Percentiles rank a stretch among this genome's conserved stretches.
These are phyloP conservation scores for Malus orientalis DNA, from an alignment of 306 rosid species.

Conservation along the genomic window DNA sequence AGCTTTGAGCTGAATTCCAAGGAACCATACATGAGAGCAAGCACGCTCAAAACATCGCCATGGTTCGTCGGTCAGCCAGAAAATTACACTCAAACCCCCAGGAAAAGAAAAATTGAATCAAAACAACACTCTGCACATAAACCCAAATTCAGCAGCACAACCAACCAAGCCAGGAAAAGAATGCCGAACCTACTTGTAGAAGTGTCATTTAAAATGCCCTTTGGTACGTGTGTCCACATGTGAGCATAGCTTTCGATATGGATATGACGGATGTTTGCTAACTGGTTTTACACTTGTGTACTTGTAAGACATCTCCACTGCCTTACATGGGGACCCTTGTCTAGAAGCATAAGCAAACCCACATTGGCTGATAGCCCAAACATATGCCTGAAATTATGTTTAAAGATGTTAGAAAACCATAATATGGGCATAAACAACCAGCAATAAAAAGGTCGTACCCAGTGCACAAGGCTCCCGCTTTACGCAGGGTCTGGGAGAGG, in stretches of 20 bases:
- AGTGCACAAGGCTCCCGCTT: no score
- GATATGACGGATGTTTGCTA: slow-evolving; percentile 19
- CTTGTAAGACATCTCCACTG: slow-evolving; percentile 77
- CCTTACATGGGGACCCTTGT: slow-evolving; percentile 45
- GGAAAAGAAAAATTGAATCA: slow-evolving; percentile 15
- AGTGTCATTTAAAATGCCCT: slow-evolving; percentile 12
- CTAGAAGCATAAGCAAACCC: slow-evolving; percentile 79
- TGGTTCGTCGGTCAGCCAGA: slow-evolving; percentile 36
- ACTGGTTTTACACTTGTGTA: slow-evolving; percentile 45
- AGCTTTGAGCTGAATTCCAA: slow-evolving; percentile 28
- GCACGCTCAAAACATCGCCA: slow-evolving; percentile 23
- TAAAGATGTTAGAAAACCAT: background rate
- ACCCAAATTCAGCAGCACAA: slow-evolving; percentile 40
- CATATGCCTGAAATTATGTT: slow-evolving; percentile 51
- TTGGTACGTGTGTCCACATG: slow-evolving; percentile 19
- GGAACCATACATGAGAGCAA: slow-evolving; percentile 11
- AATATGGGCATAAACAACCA: background rate
- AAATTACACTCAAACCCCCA: slow-evolving; percentile 38
- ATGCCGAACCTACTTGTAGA: slow-evolving; percentile 6
- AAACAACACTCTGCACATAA: slow-evolving; percentile 44
- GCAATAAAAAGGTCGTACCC: background rate
- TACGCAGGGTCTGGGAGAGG: no score
- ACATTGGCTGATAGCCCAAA: slow-evolving; percentile 47
- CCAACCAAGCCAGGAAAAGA: slow-evolving; percentile 22
- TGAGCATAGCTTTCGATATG: slow-evolving; percentile 15